Percentiles rank a stretch among this genome's conserved stretches.
These are phyloP conservation scores for Dothideomycetes sp. DNA, from an alignment of 2,329 filamentous ascomycete species.

Conservation along the genomic window DNA sequence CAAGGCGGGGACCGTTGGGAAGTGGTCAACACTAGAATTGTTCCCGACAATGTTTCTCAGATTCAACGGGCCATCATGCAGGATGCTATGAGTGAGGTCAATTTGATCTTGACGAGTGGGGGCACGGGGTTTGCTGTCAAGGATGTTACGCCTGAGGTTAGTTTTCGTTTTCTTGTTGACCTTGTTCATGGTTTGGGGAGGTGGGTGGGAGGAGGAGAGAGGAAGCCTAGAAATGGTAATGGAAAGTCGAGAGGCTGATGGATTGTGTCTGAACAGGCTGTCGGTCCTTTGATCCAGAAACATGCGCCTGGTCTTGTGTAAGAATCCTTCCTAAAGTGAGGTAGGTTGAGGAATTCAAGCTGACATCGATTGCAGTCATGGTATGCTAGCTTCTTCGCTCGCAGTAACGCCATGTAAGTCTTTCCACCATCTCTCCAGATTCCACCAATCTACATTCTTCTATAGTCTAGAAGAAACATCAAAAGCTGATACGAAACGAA, in stretches of 20 bases:
- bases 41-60: slow-evolving; percentile 62
- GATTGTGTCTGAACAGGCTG: slow-evolving; percentile 46
- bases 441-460: background rate
- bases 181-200: background rate
- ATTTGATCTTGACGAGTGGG: slow-evolving; percentile 79
- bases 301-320: slow-evolving; percentile 79
- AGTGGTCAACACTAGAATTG: slow-evolving; percentile 60
- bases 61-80: slow-evolving; percentile 65
- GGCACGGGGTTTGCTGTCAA: slow-evolving; percentile 84
- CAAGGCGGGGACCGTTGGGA: slow-evolving; percentile 59
- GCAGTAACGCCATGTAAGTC: slow-evolving; percentile 78
- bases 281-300: slow-evolving; percentile 70
- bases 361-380: slow-evolving; percentile 48
- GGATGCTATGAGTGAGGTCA: slow-evolving; percentile 43
- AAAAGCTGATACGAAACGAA: slow-evolving; percentile 17
- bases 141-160: slow-evolving; percentile 81
- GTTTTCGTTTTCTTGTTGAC: slow-evolving; percentile 15
- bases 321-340: slow-evolving; percentile 23
- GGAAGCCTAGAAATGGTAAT: slow-evolving; percentile 13
- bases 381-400: slow-evolving; percentile 80
- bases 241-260: slow-evolving; percentile 1
- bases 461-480: slow-evolving; percentile 8
- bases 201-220: background rate
- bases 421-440: slow-evolving; percentile 1
- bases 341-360: background rate